These are phyloP conservation scores for Lycium barbarum DNA, from an alignment of 257 asterid species.

Conservation along the genomic window DNA sequence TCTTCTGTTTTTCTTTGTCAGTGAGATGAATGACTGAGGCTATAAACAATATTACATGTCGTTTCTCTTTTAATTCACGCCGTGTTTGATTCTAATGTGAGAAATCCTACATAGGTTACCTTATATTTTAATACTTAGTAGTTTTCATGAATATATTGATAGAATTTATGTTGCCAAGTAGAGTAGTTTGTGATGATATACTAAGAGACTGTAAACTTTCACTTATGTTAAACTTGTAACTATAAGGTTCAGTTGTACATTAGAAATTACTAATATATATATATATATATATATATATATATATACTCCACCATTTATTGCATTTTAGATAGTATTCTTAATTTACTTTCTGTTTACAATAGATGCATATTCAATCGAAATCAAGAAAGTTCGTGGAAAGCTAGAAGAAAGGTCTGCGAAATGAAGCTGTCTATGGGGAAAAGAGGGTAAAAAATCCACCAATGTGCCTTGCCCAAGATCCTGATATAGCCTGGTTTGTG, in stretches of 20 bases:
- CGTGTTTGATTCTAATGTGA: background rate
- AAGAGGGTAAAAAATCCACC: constrained; percentile 44
- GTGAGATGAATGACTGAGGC: background rate
- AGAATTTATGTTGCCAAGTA: background rate
- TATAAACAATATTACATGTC: background rate
- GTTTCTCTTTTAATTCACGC: no score
- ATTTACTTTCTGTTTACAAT: background rate
- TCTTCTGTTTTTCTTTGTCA: background rate
- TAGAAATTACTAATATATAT: no score
- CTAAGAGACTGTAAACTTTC: background rate
- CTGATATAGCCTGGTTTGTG: constrained; percentile 78
- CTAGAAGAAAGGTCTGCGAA: background rate
- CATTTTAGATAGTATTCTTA: background rate
- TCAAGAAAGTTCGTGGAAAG: background rate
- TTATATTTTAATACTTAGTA: background rate
- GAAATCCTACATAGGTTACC: background rate
- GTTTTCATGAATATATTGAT: background rate
- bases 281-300: no score
- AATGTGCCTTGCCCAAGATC: constrained; percentile 55
- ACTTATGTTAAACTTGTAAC: background rate
- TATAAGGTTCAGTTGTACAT: background rate
- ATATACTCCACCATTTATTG: no score
- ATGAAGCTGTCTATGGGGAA: no score
- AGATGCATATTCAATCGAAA: background rate
- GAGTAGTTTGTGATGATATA: background rate